Percentiles rank a stretch among this genome's conserved stretches.
Evolutionary conservation across 345 rosid genomes (phyloP).

Genomic region (Erysimum cheiranthoides): DNA sequence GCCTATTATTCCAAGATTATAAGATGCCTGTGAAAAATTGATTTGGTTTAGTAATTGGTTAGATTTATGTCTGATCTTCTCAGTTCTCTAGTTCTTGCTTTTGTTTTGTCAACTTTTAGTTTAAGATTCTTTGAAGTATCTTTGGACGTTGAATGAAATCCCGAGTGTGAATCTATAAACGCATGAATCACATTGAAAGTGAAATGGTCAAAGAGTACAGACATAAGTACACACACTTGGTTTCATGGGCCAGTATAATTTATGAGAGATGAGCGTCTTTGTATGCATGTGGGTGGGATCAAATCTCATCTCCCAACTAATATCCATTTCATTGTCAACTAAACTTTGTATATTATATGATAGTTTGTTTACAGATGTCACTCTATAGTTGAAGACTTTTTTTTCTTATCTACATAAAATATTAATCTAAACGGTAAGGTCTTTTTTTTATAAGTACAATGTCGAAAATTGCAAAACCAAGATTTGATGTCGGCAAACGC

Average conservation of each 20-base stretch:
- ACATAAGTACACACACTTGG: constrained; percentile 37
- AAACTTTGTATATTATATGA: constrained; percentile 11
- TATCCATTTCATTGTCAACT: constrained; percentile 30
- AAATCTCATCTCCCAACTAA: constrained; percentile 42
- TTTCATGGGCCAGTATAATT: constrained; percentile 23
- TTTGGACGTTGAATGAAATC: constrained; percentile 30
- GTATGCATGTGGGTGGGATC: constrained; percentile 36
- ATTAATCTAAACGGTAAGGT: constrained; percentile 1
- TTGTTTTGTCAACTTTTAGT: constrained; percentile 14
- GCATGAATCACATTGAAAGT: constrained; percentile 21
- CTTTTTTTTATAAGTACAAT: neutral
- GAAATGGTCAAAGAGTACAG: constrained; percentile 36
- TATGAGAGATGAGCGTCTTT: constrained; percentile 6
- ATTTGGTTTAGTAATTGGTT: constrained; percentile 24
- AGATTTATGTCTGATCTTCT: constrained; percentile 10
- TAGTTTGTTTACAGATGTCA: constrained; percentile 33
- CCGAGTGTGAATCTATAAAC: constrained; percentile 30
- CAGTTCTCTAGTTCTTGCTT: constrained; percentile 8
- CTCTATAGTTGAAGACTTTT: neutral
- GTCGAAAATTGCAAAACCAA: constrained; percentile 35
- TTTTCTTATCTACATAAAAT: neutral
- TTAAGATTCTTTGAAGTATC: constrained; percentile 28
- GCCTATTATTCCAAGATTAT: constrained; percentile 13
- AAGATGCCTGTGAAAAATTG: constrained; percentile 5
- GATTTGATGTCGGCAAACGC: constrained; percentile 39